Evolutionary conservation across 1,284 basidiomycete species (phyloP).

Genomic region (Naganishia albida): DNA sequence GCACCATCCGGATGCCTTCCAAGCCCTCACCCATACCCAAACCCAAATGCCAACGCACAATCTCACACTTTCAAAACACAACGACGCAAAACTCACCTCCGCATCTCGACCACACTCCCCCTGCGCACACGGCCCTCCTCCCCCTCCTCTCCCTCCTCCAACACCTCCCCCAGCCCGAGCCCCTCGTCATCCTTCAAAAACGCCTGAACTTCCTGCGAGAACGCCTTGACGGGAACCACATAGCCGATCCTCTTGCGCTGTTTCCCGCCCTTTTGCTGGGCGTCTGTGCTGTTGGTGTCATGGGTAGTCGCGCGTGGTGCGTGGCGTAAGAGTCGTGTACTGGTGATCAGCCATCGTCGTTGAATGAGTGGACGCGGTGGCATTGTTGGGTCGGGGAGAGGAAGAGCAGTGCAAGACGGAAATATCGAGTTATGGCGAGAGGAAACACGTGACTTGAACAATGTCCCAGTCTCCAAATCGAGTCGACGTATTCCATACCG

Average conservation of each 20-base stretch:
- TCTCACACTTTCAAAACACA: not conserved
- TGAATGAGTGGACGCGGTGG: not conserved
- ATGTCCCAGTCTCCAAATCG: not conserved
- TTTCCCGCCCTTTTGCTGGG: not conserved
- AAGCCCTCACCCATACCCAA: too few relatives aligned
- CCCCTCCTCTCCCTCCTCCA: constrained; percentile 8
- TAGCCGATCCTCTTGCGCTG: not conserved
- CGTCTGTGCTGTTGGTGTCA: not conserved
- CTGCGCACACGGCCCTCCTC: not conserved
- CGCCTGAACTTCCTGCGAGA: constrained; percentile 12
- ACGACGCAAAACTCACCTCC: constrained; percentile 14
- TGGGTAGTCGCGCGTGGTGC: not conserved
- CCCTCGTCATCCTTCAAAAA: constrained; percentile 4
- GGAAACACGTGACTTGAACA: not conserved
- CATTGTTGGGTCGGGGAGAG: not conserved
- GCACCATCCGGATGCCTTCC: too few relatives aligned
- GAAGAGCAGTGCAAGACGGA: too few relatives aligned
- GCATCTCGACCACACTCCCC: constrained; percentile 15
- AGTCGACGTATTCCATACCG: not conserved
- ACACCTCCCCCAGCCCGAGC: not conserved
- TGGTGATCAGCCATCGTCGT: not conserved
- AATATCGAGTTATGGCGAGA: not conserved
- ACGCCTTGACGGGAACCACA: constrained; percentile 1
- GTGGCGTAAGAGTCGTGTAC: not conserved
- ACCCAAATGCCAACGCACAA: too few relatives aligned